A percentile compares a stretch with the other conserved stretches of the same genome.
phyloP scores from a whole-genome alignment of 2,329 filamentous ascomycete genomes.

The Paecilomyces variotii region DNA sequence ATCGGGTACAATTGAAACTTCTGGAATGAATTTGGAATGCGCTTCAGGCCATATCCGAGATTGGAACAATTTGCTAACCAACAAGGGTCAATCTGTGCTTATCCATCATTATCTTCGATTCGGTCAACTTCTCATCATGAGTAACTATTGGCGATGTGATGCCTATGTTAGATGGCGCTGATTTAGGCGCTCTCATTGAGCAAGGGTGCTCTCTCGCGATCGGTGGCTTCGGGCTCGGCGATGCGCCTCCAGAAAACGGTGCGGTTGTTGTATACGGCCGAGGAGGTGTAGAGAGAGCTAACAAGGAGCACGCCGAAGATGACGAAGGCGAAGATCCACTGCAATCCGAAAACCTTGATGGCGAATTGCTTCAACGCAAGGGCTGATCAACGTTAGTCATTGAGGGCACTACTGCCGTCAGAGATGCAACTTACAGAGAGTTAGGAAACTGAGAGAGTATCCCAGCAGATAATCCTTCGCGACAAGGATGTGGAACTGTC shows the following conservation, averaged over 20 bases:
- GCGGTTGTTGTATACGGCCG: constrained; percentile 26
- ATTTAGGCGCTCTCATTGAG: constrained; percentile 34
- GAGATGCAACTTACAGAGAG: constrained; percentile 50
- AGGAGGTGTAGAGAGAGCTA: constrained; percentile 46
- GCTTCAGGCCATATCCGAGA: not conserved
- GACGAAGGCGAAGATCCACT: constrained; percentile 87
- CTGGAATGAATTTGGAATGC: not conserved
- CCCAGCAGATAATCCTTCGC: constrained; percentile 75
- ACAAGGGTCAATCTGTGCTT: not conserved
- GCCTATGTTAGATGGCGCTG: not conserved
- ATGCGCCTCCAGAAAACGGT: constrained; percentile 27
- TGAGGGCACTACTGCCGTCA: not conserved
- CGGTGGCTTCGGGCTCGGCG: constrained; percentile 32
- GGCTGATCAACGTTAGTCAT: constrained; percentile 27
- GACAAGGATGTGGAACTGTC: constrained; percentile 63
- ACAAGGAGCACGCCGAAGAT: constrained; percentile 72
- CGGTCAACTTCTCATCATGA: not conserved
- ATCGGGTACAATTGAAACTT: not conserved
- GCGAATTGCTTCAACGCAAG: constrained; percentile 72
- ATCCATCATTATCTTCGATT: not conserved
- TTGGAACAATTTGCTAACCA: not conserved
- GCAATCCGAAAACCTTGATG: constrained; percentile 64
- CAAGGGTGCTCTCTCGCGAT: constrained; percentile 48
- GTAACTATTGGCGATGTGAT: too few relatives aligned
- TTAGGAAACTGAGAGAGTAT: constrained; percentile 65